phyloP scores from a whole-genome alignment of 2,329 filamentous ascomycete species.

The Blastomyces silverae region DNA sequence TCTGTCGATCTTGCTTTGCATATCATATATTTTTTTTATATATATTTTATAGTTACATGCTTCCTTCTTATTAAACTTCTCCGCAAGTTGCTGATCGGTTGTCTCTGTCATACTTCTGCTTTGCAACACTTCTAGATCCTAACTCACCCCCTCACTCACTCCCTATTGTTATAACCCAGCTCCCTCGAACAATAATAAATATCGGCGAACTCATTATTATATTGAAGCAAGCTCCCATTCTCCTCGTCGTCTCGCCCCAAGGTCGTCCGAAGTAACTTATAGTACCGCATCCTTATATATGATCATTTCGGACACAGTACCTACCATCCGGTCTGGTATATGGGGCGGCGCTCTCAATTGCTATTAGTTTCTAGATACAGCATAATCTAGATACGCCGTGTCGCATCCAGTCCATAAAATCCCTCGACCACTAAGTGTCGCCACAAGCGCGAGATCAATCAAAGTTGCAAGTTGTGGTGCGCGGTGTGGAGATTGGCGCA shows the following conservation, averaged over 20 bases:
- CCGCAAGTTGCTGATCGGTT: conserved; percentile 1
- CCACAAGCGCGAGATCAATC: not conserved
- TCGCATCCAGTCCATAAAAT: not conserved
- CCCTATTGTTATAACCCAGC: not conserved
- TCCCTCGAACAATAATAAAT: not conserved
- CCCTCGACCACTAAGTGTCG: not conserved
- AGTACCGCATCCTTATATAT: not conserved
- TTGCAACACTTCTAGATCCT: not conserved
- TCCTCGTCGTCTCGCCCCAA: not conserved
- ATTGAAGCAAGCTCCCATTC: conserved; percentile 1
- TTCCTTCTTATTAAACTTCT: not conserved
- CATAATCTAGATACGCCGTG: not conserved
- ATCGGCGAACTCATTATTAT: not conserved
- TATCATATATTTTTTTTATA: too few relatives aligned
- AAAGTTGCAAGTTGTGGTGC: not conserved
- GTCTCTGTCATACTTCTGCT: conserved; percentile 3
- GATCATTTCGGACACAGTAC: too few relatives aligned
- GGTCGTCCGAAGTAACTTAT: not conserved
- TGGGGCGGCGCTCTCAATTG: not conserved
- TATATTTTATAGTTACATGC: too few relatives aligned
- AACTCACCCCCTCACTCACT: not conserved
- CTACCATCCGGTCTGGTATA: not conserved
- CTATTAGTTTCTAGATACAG: not conserved
- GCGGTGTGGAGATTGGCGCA: not conserved
- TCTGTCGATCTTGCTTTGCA: not conserved